Base-by-base conservation (phyloP, 306 rosid species). In the Rosa lucieae region DNA sequence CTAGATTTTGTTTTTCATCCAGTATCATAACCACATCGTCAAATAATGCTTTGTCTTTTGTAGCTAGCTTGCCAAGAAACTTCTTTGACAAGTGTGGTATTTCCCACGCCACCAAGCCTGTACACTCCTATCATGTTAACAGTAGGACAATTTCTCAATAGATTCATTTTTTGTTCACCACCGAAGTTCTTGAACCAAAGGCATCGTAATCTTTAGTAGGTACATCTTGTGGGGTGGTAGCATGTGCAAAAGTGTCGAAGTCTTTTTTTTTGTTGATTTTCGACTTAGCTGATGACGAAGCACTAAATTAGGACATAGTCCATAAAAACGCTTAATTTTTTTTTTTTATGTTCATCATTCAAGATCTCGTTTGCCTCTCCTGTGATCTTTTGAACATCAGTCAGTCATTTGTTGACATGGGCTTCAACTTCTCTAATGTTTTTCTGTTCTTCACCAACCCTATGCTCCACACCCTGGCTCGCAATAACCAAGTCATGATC, bases 81-180 rank as follows among this genome's bases (percentile, higher is more conserved):
- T 69, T 78, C 58, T 9, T 53, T 55, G 0, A 68, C 81, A 1
- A 78, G 76, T 65, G 73, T 78, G 2, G 81, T 78, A 17, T 70
- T 78, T 10, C 81, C 76, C 6, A 70, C 69, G 5, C 81, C 81
- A 3, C 70, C 81, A 53, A 48, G 20, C 10, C 40, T n/a, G 43
- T 63, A 63, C 3, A 63, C 68, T 32, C 68, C 43, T 1, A 63
- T 63, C 68, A 29, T 63, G 68, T 0, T 23, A 2, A 9, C 5
- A 26, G 1, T 0, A 11, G 20, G 20, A 23, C 32, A 10, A 4
- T 63, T 63, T 63, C 4, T 63, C 42, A 63, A 5, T 5, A 4
- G 20, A 63, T 32, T 4, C 42, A 32, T 63, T 10, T 29, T 26
- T 13, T 12, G 1, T 13, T 5, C 20, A 63, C 42, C 3, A 26